phyloP scores from a whole-genome alignment of 495 filamentous ascomycete species.

The Lophiotrema nucula region DNA sequence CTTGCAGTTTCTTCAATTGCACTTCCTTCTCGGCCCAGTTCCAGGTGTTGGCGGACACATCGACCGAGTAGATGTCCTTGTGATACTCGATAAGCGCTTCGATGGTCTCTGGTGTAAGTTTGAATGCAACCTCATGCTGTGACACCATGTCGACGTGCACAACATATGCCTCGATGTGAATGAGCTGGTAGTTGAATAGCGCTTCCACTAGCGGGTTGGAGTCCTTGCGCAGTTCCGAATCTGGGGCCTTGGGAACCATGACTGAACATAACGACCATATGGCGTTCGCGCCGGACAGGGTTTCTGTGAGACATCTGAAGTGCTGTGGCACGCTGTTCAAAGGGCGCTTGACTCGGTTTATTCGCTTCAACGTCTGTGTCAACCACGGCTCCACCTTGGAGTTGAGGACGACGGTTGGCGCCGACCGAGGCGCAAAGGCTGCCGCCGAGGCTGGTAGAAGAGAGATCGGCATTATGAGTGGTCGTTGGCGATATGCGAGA shows the following conservation, averaged over 20 bases:
- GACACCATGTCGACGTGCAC: slow-evolving; percentile 99
- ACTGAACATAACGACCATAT: slow-evolving; percentile 96
- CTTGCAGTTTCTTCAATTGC: slow-evolving; percentile 95
- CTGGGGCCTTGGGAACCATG: slow-evolving; percentile 88
- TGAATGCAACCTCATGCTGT: slow-evolving; percentile 96
- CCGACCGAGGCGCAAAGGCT: slow-evolving; percentile 90
- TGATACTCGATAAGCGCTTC: slow-evolving; percentile 93
- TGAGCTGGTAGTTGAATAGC: slow-evolving; percentile 88
- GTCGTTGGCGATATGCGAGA: slow-evolving; percentile 36
- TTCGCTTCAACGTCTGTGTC: slow-evolving; percentile 92
- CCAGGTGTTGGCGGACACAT: slow-evolving; percentile 85
- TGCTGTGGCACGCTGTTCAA: slow-evolving; percentile 97
- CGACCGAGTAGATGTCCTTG: slow-evolving; percentile 91
- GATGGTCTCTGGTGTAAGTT: slow-evolving; percentile 96
- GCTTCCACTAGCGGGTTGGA: slow-evolving; percentile 86
- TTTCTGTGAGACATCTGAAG: slow-evolving; percentile 94
- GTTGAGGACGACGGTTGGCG: slow-evolving; percentile 93
- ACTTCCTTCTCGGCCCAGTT: slow-evolving; percentile 96
- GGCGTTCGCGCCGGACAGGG: slow-evolving; percentile 82
- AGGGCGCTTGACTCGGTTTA: slow-evolving; percentile 95
- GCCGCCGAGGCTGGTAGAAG: slow-evolving; percentile 93
- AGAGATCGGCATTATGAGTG: slow-evolving; percentile 78
- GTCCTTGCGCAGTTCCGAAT: slow-evolving; percentile 81
- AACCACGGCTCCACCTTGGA: slow-evolving; percentile 97
- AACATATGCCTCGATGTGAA: slow-evolving; percentile 95